Percentiles rank a stretch among this genome's conserved stretches.
These are phyloP conservation scores for Naganishia sp. DNA, from an alignment of 1,284 basidiomycete genomes.

Conservation along the genomic window DNA sequence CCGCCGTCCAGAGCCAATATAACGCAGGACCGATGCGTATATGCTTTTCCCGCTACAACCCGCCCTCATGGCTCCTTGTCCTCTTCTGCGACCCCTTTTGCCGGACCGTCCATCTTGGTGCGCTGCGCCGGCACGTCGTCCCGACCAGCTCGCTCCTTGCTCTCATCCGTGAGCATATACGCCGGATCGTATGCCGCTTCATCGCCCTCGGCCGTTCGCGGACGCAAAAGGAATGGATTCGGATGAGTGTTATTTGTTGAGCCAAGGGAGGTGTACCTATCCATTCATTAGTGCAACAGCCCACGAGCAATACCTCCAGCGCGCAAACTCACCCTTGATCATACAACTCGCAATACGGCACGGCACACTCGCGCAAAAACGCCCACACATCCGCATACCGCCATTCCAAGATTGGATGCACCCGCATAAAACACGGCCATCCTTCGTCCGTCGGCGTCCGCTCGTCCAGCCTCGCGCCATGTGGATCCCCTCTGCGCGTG, in stretches of 20 bases:
- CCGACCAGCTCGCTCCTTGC: slow-evolving; percentile 67
- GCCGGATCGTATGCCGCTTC: slow-evolving; percentile 52
- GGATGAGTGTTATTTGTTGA: slow-evolving; percentile 92
- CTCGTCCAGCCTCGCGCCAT: slow-evolving; percentile 71
- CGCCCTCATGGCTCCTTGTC: background rate
- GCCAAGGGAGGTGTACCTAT: slow-evolving; percentile 90
- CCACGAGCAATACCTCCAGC: background rate
- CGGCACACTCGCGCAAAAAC: slow-evolving; percentile 72
- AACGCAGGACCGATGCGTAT: too few relatives aligned
- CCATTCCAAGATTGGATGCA: slow-evolving; percentile 98
- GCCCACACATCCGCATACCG: slow-evolving; percentile 84
- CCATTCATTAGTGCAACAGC: background rate
- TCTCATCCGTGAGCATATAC: slow-evolving; percentile 62
- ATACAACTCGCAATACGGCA: slow-evolving; percentile 86
- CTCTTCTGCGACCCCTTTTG: background rate
- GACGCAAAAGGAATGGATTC: slow-evolving; percentile 72
- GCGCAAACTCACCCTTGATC: slow-evolving; percentile 71
- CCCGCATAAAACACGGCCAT: slow-evolving; percentile 87
- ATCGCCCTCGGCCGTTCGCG: background rate
- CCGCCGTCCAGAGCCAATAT: too few relatives aligned
- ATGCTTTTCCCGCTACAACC: background rate
- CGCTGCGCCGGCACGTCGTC: slow-evolving; percentile 31
- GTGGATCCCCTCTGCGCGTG: slow-evolving; percentile 83
- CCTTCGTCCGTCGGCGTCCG: slow-evolving; percentile 77
- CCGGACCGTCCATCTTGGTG: background rate